Evolutionary conservation across 1,284 basidiomycete genomes (phyloP).

Genomic region (Leccinum pachyderme): DNA sequence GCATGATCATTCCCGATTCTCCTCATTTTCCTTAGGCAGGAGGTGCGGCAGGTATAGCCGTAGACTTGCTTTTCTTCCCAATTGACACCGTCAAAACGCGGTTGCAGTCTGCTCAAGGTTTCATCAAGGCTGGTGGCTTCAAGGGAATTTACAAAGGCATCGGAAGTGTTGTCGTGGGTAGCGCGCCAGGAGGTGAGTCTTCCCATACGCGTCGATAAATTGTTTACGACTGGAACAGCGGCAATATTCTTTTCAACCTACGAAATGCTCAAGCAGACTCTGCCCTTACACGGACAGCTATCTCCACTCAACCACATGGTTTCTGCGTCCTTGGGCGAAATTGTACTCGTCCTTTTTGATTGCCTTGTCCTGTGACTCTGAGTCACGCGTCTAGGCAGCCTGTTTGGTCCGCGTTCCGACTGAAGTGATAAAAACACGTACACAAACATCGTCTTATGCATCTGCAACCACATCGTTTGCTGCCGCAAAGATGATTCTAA

Average conservation of each 20-base stretch:
- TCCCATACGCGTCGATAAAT: background rate
- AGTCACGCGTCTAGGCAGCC: slow-evolving; percentile 58
- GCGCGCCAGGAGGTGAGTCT: slow-evolving; percentile 87
- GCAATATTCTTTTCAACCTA: slow-evolving; percentile 96
- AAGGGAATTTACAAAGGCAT: slow-evolving; percentile 92
- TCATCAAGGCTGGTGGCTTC: slow-evolving; percentile 86
- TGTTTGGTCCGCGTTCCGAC: slow-evolving; percentile 93
- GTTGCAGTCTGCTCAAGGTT: slow-evolving; percentile 87
- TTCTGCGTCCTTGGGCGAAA: slow-evolving; percentile 80
- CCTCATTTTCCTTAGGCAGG: slow-evolving; percentile 59
- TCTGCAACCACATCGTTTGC: slow-evolving; percentile 46
- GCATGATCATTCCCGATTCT: slow-evolving; percentile 13
- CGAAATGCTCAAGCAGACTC: slow-evolving; percentile 78
- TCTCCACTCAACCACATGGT: slow-evolving; percentile 78
- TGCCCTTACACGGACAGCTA: slow-evolving; percentile 59
- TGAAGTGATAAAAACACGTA: slow-evolving; percentile 88
- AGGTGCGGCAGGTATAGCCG: slow-evolving; percentile 83
- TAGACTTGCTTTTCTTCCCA: slow-evolving; percentile 95
- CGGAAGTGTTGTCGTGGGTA: slow-evolving; percentile 93
- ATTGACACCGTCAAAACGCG: slow-evolving; percentile 97
- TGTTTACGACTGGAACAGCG: slow-evolving; percentile 48
- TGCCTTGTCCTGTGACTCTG: slow-evolving; percentile 13
- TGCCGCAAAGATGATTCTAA: slow-evolving; percentile 49
- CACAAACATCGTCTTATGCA: slow-evolving; percentile 74
- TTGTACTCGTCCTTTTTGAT: slow-evolving; percentile 50